phyloP scores from a whole-genome alignment of 1,284 basidiomycete genomes.

The Spongiforma sp. region DNA sequence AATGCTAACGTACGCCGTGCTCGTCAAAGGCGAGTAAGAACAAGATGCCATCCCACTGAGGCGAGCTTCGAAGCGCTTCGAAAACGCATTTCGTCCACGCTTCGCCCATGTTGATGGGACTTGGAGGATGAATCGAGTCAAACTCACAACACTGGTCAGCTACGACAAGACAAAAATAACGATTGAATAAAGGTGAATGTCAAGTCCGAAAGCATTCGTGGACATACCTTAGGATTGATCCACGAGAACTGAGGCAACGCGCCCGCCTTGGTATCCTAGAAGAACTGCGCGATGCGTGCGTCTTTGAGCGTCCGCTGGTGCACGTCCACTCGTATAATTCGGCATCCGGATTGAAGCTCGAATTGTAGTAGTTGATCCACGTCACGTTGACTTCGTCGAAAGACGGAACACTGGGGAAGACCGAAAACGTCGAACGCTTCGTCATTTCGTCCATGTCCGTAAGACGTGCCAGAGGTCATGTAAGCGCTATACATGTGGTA shows the following conservation, averaged over 20 bases:
- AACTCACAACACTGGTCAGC: constrained; percentile 28
- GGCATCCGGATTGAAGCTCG: constrained; percentile 31
- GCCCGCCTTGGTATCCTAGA: constrained; percentile 26
- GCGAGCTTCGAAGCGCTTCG: constrained; percentile 29
- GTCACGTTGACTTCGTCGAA: constrained; percentile 34
- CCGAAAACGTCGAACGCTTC: constrained; percentile 22
- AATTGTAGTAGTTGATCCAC: constrained; percentile 35
- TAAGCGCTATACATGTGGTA: constrained; percentile 29
- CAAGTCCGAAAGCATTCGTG: not conserved
- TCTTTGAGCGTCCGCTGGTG: constrained; percentile 26
- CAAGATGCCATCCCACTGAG: constrained; percentile 26
- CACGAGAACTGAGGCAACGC: constrained; percentile 31
- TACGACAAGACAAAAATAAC: too few species aligned
- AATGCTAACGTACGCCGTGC: constrained; percentile 22
- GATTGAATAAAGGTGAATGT: too few species aligned
- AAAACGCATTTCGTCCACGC: constrained; percentile 30
- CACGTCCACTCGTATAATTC: constrained; percentile 30
- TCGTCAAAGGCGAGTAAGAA: constrained; percentile 33
- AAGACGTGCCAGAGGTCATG: constrained; percentile 32
- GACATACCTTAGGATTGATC: constrained; percentile 30
- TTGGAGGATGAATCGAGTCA: constrained; percentile 34
- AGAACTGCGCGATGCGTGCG: constrained; percentile 24
- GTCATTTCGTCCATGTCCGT: constrained; percentile 29
- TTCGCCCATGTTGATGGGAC: constrained; percentile 33
- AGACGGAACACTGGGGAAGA: constrained; percentile 33